Conservation (phyloP, 352 stramenopile genomes). For the Phytophthora aleatoria region DNA sequence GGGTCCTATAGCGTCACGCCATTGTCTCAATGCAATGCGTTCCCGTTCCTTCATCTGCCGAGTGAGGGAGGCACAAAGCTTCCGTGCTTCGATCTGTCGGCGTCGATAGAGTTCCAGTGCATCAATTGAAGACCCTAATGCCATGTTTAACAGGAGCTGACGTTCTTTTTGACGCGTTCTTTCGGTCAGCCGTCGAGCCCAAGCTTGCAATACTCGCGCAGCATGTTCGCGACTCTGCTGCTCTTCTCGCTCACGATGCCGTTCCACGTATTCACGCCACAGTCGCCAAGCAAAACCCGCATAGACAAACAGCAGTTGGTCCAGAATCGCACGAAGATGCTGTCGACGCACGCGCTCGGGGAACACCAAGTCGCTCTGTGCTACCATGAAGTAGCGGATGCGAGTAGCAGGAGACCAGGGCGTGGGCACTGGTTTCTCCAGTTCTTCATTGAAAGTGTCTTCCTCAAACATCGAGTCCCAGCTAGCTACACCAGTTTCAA, state of each 20-base stretch:
- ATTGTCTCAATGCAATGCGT: constrained; percentile 32
- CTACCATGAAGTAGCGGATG: constrained; percentile 60
- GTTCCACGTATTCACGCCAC: constrained; percentile 51
- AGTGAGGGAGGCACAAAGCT: constrained; percentile 50
- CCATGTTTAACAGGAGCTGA: constrained; percentile 13
- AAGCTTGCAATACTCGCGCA: constrained; percentile 45
- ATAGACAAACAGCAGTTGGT: constrained; percentile 69
- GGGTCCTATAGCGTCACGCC: constrained; percentile 32
- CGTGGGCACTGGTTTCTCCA: constrained; percentile 7
- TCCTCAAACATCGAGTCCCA: constrained; percentile 5
- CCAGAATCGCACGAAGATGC: constrained; percentile 52
- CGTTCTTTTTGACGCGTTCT: constrained; percentile 18
- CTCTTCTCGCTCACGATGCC: constrained; percentile 43
- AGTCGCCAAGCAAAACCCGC: constrained; percentile 63
- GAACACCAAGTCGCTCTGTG: constrained; percentile 47
- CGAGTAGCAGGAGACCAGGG: constrained; percentile 50
- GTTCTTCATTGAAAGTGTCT: constrained; percentile 4
- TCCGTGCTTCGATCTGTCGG: constrained; percentile 46
- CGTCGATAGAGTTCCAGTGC: constrained; percentile 50
- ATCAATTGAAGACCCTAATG: constrained; percentile 37
- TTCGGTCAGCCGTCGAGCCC: constrained; percentile 38
- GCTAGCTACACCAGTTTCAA: constrained; percentile 15
- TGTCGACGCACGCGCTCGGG: constrained; percentile 41
- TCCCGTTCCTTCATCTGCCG: constrained; percentile 38
- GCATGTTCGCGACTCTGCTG: constrained; percentile 25